phyloP scores from a whole-genome alignment of 148 eudicot genomes.

The Spergularia bocconei region DNA sequence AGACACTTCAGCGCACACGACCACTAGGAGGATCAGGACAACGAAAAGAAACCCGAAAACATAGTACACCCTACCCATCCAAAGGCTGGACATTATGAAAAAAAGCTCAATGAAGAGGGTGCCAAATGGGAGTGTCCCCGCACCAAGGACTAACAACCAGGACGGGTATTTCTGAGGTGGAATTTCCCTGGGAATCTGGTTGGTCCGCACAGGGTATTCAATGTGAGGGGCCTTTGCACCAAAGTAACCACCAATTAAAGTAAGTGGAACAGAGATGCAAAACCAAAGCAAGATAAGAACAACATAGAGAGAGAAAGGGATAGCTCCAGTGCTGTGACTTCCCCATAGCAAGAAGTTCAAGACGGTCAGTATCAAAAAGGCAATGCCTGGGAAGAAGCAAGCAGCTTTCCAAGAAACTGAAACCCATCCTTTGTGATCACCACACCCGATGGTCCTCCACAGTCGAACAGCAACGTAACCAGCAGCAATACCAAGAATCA shows the following conservation, averaged over 20 bases:
- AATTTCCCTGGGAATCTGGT: constrained; percentile 60
- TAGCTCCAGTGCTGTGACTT: constrained; percentile 58
- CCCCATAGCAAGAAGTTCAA: constrained; percentile 65
- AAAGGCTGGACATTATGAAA: constrained; percentile 60
- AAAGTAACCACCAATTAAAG: constrained; percentile 56
- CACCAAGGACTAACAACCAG: constrained; percentile 65
- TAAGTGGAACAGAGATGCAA: constrained; percentile 65
- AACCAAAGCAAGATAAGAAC: constrained; percentile 56
- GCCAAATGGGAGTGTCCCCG: constrained; percentile 70
- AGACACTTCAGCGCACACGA: constrained; percentile 59
- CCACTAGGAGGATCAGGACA: constrained; percentile 45
- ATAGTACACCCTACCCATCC: constrained; percentile 63
- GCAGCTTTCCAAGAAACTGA: constrained; percentile 59
- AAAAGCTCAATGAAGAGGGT: constrained; percentile 63
- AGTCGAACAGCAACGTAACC: constrained; percentile 64
- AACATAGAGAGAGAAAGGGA: constrained; percentile 54
- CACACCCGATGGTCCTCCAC: constrained; percentile 41
- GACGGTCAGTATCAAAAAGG: constrained; percentile 42
- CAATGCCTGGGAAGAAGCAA: constrained; percentile 64
- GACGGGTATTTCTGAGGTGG: constrained; percentile 59
- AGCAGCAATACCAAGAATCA: constrained; percentile 46
- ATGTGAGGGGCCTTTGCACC: constrained; percentile 51
- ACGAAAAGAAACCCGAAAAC: constrained; percentile 59
- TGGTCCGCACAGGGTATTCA: constrained; percentile 49
- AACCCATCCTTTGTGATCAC: constrained; percentile 61